Base-by-base conservation (phyloP, 768 basidiomycete genomes). In the Amanita jacksonii region DNA sequence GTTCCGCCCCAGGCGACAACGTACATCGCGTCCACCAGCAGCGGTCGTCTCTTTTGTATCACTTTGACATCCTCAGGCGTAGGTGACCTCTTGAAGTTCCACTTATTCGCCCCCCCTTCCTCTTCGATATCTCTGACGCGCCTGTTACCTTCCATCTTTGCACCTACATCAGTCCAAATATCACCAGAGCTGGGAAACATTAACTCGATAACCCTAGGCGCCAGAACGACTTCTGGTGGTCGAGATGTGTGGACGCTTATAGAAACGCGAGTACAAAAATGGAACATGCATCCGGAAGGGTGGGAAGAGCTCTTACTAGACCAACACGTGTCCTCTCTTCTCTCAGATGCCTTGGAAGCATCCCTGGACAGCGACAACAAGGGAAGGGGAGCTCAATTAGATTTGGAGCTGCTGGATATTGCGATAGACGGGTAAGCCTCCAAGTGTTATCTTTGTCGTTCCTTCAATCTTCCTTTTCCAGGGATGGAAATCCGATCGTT, bases 341-440 rank as follows among this genome's bases (percentile, higher is more conserved):
- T 81, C 8, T 64, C 67, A 5, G 55, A 64, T 1, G 74, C 73
- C 15, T 59, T 86, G 16, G 59, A 71, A 31, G 60, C 65, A 25
- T 63, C 62, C 0, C 67, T 74, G 43, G 60, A 59, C 39, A 44
- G 54, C 8, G 63, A 70, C 24, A 66, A 73, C 50, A 58, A 65
- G 5, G 67, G 70, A 45, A 27, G 23, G 24, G 19, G 23, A 23
- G 13, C 20, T n/a, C 25, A 45, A 16, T 61, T 85, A 32, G 85
- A 87, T 51, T 61, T 90, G 3, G 87, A 90, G 55, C 60, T 88
- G 31, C 63, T 87, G 36, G 86, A 89, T 64, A 51, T 87, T 25
- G 74, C 73, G 5, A 57, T 82, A 13, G 75, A 79, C 43, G 66
- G 66, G 82, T 81, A 46, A 42, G 69, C 49, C 22, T 13, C 20